A percentile compares a stretch with the other conserved stretches of the same genome.
phyloP scores from a whole-genome alignment of 192 early-diverging fungal species.

The Phlyctochytrium arcticum region DNA sequence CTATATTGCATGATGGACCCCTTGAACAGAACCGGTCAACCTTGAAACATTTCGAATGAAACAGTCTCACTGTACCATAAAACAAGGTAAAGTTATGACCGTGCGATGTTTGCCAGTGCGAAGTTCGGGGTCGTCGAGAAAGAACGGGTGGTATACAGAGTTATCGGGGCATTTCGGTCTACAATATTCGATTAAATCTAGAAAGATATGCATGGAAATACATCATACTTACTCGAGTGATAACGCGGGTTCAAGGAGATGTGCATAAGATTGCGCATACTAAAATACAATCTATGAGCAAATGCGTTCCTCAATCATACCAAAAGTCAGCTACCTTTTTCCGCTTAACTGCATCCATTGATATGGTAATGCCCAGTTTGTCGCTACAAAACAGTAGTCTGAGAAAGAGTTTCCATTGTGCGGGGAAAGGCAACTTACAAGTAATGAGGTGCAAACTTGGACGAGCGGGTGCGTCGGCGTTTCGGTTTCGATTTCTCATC shows the following conservation, averaged over 20 bases:
- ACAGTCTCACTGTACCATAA: constrained; percentile 52
- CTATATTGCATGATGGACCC: constrained; percentile 80
- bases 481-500: constrained; percentile 23
- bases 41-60: not conserved
- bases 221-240: constrained; percentile 10
- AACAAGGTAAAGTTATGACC: constrained; percentile 74
- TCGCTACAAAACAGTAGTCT: constrained; percentile 4
- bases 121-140: constrained; percentile 82
- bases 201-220: not conserved
- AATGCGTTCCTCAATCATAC: not conserved
- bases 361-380: constrained; percentile 18
- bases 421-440: constrained; percentile 10
- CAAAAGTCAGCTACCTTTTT: constrained; percentile 19
- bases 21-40: constrained; percentile 26
- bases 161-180: constrained; percentile 30
- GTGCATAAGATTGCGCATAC: constrained; percentile 19
- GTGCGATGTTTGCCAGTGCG: constrained; percentile 75
- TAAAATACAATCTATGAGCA: not conserved
- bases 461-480: constrained; percentile 20
- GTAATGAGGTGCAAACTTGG: constrained; percentile 28
- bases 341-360: constrained; percentile 28
- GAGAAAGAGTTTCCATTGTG: not conserved
- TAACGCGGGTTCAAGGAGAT: constrained; percentile 9
- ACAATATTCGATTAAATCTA: not conserved
- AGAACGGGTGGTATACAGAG: constrained; percentile 70